These are phyloP conservation scores for Scheffersomyces spartinae DNA, from an alignment of 805 yeast genomes.

Conservation along the genomic window DNA sequence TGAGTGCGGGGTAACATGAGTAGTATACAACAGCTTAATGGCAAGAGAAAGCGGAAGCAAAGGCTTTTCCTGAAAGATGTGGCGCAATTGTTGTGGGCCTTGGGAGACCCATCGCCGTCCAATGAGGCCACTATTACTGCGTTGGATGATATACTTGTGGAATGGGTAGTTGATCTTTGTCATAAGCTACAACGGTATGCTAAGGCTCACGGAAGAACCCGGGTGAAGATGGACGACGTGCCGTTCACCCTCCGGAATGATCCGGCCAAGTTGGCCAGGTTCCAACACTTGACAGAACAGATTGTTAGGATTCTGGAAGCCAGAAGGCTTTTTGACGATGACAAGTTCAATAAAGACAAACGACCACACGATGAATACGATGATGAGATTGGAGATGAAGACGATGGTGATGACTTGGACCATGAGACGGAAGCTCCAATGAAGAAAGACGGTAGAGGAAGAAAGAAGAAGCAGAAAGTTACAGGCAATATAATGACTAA, in stretches of 20 bases:
- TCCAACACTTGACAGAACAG: constrained; percentile 28
- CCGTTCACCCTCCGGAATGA: constrained; percentile 30
- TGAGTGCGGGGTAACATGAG: no score
- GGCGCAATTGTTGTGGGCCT: constrained; percentile 26
- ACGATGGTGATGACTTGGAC: no score
- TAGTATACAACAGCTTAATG: no score
- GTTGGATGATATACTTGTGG: constrained; percentile 27
- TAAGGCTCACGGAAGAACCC: constrained; percentile 22
- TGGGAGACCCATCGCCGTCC: constrained; percentile 31
- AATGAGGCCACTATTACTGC: constrained; percentile 25
- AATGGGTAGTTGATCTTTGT: constrained; percentile 23
- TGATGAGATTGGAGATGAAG: constrained; percentile 7
- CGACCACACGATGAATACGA: constrained; percentile 10
- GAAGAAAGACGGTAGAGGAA: no score
- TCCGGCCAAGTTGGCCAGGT: constrained; percentile 28
- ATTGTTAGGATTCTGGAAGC: constrained; percentile 25
- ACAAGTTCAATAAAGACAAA: constrained; percentile 10
- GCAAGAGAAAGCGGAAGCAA: constrained; percentile 19
- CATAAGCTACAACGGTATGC: constrained; percentile 22
- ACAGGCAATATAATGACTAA: constrained; percentile 2
- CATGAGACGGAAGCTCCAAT: no score
- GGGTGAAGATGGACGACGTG: constrained; percentile 31
- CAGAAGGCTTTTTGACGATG: constrained; percentile 29
- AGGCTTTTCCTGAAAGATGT: constrained; percentile 29
- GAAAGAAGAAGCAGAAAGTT: constrained; percentile 4